These are phyloP conservation scores for Rhynchospora breviuscula DNA, from an alignment of 176 grass and related monocot genomes.

Conservation along the genomic window DNA sequence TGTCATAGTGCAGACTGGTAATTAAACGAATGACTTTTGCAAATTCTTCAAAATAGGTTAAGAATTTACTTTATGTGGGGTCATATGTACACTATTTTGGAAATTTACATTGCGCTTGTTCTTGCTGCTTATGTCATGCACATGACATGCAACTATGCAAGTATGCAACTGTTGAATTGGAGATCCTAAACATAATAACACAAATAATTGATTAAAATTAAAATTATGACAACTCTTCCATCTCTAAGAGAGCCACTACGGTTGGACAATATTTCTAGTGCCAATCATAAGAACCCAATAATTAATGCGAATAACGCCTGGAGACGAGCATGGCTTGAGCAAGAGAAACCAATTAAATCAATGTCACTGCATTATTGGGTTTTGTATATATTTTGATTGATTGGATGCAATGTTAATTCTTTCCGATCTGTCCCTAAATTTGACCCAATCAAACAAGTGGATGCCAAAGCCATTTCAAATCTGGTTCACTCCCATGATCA, in stretches of 20 bases:
- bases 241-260: background rate
- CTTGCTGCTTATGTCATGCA: too few species aligned
- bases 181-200: background rate
- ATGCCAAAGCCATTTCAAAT: background rate
- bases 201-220: background rate
- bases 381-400: background rate
- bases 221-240: background rate
- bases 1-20: background rate
- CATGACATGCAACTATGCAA: too few species aligned
- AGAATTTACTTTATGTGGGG: too few species aligned
- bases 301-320: conserved; percentile 30
- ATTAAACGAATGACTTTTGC: background rate
- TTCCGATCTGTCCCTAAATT: background rate
- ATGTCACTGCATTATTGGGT: background rate
- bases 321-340: conserved; percentile 14
- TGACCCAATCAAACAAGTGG: background rate
- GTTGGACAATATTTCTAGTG: conserved; percentile 18
- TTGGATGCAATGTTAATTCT: background rate
- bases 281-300: conserved; percentile 22
- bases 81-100: background rate
- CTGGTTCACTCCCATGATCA: background rate
- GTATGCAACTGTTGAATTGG: background rate
- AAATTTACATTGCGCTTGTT: background rate
- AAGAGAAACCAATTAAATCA: conserved; percentile 7
- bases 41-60: background rate